Conservation (phyloP, 768 basidiomycete genomes). For the Naematelia encephala region DNA sequence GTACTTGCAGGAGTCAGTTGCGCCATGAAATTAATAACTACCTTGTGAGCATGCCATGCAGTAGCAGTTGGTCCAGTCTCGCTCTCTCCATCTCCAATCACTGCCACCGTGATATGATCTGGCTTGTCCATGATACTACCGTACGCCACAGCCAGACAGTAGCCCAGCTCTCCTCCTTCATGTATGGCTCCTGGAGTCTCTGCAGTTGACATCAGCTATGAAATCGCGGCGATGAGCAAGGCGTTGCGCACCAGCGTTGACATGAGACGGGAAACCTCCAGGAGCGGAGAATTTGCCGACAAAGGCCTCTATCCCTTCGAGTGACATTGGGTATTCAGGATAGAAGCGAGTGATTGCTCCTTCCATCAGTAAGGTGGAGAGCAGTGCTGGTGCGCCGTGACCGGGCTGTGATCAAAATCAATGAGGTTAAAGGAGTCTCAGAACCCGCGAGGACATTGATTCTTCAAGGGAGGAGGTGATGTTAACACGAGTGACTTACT, state of each 20-base stretch:
- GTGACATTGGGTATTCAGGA: conserved; percentile 52
- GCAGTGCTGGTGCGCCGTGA: conserved; percentile 80
- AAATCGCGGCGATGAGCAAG: neutral
- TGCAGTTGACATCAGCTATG: conserved; percentile 55
- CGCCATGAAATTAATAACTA: conserved; percentile 5
- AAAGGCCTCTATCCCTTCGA: conserved; percentile 56
- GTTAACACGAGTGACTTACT: conserved; percentile 32
- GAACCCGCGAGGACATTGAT: too few relatives aligned
- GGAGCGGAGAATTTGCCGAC: conserved; percentile 74
- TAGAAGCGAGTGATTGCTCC: conserved; percentile 57
- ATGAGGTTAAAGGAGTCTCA: too few relatives aligned
- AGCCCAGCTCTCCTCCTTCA: conserved; percentile 83
- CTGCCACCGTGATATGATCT: conserved; percentile 71
- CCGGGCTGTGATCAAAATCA: conserved; percentile 51
- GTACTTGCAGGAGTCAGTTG: conserved; percentile 52
- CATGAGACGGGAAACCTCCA: conserved; percentile 75
- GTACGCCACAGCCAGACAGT: conserved; percentile 78
- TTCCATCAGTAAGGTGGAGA: conserved; percentile 84
- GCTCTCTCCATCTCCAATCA: conserved; percentile 81
- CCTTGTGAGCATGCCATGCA: conserved; percentile 74
- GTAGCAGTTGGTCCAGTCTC: conserved; percentile 51
- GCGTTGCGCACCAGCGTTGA: conserved; percentile 20
- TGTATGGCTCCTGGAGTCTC: conserved; percentile 87
- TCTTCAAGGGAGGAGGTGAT: too few relatives aligned
- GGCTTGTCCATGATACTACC: conserved; percentile 89